phyloP scores from a whole-genome alignment of 2,329 filamentous ascomycete genomes.

The Rhexocercosporidium sp. region DNA sequence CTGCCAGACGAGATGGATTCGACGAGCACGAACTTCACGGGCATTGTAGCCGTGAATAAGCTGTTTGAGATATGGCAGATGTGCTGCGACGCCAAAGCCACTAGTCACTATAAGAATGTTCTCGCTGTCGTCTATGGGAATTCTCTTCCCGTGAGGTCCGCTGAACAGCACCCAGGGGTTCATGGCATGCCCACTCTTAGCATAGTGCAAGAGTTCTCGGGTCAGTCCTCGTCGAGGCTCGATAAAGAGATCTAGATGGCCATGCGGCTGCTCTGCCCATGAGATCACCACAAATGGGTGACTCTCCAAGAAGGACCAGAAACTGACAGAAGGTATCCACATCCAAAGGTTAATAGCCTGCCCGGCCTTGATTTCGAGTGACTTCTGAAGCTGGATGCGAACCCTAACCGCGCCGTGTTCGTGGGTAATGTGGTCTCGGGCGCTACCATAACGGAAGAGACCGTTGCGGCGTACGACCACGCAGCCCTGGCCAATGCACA shows the following conservation, averaged over 20 bases:
- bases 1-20: neutral
- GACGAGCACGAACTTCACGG: conserved; percentile 31
- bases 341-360: conserved; percentile 28
- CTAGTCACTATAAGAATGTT: conserved; percentile 44
- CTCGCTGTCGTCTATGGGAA: conserved; percentile 39
- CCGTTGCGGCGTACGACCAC: conserved; percentile 29
- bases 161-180: conserved; percentile 37
- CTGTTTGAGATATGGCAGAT: conserved; percentile 45
- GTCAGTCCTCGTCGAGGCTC: conserved; percentile 39
- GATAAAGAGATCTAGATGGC: conserved; percentile 42
- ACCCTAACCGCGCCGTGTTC: conserved; percentile 15
- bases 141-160: conserved; percentile 41
- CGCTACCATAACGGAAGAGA: conserved; percentile 8
- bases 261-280: conserved; percentile 30
- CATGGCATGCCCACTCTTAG: neutral
- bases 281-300: conserved; percentile 41
- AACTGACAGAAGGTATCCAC: conserved; percentile 28
- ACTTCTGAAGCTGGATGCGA: conserved; percentile 25
- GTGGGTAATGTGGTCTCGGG: conserved; percentile 17
- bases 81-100: conserved; percentile 44
- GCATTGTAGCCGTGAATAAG: conserved; percentile 45
- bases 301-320: conserved; percentile 35
- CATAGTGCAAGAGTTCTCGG: conserved; percentile 19
- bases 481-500: conserved; percentile 17
- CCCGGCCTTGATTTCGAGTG: conserved; percentile 26